A percentile compares a stretch with the other conserved stretches of the same genome.
These are phyloP conservation scores for Termitomyces sp. DNA, from an alignment of 768 basidiomycete species.

Conservation along the genomic window DNA sequence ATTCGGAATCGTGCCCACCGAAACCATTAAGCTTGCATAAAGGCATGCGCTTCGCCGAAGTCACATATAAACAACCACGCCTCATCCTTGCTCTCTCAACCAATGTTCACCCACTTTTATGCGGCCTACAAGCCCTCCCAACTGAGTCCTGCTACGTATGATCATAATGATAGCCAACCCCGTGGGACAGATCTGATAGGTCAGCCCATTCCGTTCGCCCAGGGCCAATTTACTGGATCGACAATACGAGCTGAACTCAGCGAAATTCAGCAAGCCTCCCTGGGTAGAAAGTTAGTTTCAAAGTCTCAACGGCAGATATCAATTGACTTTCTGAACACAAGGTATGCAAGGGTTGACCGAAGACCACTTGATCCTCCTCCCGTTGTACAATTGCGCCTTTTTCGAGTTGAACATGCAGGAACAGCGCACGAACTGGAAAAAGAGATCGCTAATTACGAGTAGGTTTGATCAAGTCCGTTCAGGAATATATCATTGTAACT, in stretches of 20 bases:
- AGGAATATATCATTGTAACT: background rate
- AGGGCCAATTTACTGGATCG: slow-evolving; percentile 57
- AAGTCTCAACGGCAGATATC: background rate
- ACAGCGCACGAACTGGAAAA: slow-evolving; percentile 32
- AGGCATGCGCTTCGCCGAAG: slow-evolving; percentile 4
- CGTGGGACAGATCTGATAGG: slow-evolving; percentile 32
- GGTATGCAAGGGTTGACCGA: slow-evolving; percentile 57
- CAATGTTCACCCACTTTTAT: slow-evolving; percentile 14
- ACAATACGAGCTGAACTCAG: slow-evolving; percentile 48
- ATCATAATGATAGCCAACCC: slow-evolving; percentile 9
- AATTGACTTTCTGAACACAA: slow-evolving; percentile 18
- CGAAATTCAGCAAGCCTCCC: slow-evolving; percentile 60
- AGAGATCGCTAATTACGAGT: slow-evolving; percentile 46
- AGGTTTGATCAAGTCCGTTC: slow-evolving; percentile 13
- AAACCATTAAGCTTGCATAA: slow-evolving; percentile 5
- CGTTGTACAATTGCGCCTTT: slow-evolving; percentile 49
- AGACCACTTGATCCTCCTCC: slow-evolving; percentile 65
- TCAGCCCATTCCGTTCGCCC: slow-evolving; percentile 46
- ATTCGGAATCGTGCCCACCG: slow-evolving; percentile 4
- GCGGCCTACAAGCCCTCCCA: slow-evolving; percentile 6
- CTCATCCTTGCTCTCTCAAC: background rate
- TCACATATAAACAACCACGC: background rate
- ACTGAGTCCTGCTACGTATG: slow-evolving; percentile 1
- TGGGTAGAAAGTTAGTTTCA: slow-evolving; percentile 54
- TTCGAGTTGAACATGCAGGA: slow-evolving; percentile 36